Evolutionary conservation across 345 rosid species (phyloP), one percentile per base, ranked within the genome.

Genomic region (Syzygium aqueum): DNA sequence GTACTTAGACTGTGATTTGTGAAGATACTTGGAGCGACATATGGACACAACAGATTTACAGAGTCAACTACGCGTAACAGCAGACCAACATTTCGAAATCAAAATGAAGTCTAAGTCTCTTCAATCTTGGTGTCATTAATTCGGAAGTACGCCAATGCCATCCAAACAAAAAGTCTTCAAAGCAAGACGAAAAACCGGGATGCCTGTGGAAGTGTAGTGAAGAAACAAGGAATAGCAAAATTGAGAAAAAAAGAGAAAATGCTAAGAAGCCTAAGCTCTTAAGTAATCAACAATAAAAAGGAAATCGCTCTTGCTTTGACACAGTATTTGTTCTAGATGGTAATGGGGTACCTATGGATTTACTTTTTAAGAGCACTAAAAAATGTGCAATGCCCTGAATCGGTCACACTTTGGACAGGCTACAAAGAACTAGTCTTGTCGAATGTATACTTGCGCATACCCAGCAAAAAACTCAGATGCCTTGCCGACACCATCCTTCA

Each of bases 381-480:
- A 67, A 16, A 9, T 19, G 49, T 19, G 49, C 49, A 4, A 37
- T 5, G 8, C 80, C 80, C 49, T 33, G 37, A 67, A 37, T 10
- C 0, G 7, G 27, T 37, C 46, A 17, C 7, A 73, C 80, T 73
- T 73, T 21, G 23, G 46, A 73, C 27, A 73, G 80, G 49, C 80
- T 37, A 73, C 43, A 37, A 37, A 40, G 37, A 73, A 73, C 49
- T 33, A 37, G 25, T 73, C 27, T 37, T 37, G 49, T 33, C 27
- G 2, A 73, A 73, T 73, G 46, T 73, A 25, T 8, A 16, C 23
- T 85, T 28, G 73, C 8, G 51, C 91, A 53, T 92, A 95, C 99
- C 99, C 99, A 57, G 99, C 97, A 59, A 96, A 97, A 94, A 91
- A 96, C 90, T 97, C 98, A 0, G 98, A 93, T 5, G 97, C 99